Evolutionary conservation across 2,329 filamentous ascomycete species (phyloP), one percentile per base, ranked within the genome.

Genomic region (Epichloe baconii): DNA sequence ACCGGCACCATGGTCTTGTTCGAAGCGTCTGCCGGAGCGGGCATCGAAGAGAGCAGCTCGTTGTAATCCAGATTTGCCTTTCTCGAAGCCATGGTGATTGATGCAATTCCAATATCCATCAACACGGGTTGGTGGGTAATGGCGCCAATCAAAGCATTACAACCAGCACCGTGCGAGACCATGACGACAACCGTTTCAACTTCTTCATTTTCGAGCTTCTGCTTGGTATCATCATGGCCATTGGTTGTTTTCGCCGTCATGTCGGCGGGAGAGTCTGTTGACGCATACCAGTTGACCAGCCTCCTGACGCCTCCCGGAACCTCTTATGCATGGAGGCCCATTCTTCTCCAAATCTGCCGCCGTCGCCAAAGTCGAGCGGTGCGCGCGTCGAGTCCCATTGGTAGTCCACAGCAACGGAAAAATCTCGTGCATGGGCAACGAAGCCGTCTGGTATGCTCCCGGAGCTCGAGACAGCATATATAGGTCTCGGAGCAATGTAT

Each of bases 281-380:
- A 80, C 60, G 64, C 75, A 63, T 98, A 98, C 87, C 89, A 97
- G 53, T 85, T 77, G 12, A 96, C 73, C 71, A 96, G 78, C 44
- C 80, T 80, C 57, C 86, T 82, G 40, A 96, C 67, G 1, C 91
- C 91, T 54, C 75, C 38, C 89, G 79, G 61, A 97, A 95, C 21
- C 93, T 80, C 63, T 83, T 84, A 67, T 98, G 93, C 93, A 98
- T 97, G 3, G 82, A 76, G 34, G 88, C 86, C 93, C 93, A 98
- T 67, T 97, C 93, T 67, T 98, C 93, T 1, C 88, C 89, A 59
- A 88, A 86, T 43, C 84, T 78, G 40, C 91, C 93, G 10, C 91
- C 91, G 60, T 88, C 83, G 6, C 90, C 91, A 86, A 93, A 97
- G 55, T 83, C 75, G 43, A 88, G 76, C 0, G 86, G 81, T 3